Evolutionary conservation across 2,329 filamentous ascomycete genomes (phyloP), one percentile per base, ranked within the genome.

Genomic region (Exophiala dermatitidis): DNA sequence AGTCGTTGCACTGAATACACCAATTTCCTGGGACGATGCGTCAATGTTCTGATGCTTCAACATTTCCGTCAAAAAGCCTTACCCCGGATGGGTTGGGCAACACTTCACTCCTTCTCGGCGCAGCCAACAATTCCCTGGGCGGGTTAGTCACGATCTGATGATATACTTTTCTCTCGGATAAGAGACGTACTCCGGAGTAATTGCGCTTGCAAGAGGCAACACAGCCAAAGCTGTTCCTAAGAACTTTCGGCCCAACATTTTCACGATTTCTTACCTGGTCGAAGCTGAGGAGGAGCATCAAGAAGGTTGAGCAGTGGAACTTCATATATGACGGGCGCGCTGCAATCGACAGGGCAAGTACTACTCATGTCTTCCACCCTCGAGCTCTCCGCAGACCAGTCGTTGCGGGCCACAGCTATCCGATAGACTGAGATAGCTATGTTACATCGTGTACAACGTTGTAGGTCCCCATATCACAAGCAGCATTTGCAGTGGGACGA

Each of bases 1-100:
- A 1, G 84, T 82, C 0, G 85, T 87, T 10, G 83, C 74, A 68
- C 83, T 67, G 49, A 76, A 78, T 40, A 78, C 56, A 1, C 74
- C 76, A 32, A 73, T 63, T 58, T 68, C 65, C 68, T 71, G 54
- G n/a, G 46, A 41, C 9, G 19, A 7, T 28, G n/a, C 48, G 31
- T n/a, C 5, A 7, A 40, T 32, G 5, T 12, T 38, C 9, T 38
- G 36, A 8, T 38, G 9, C 8, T 5, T n/a, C 26, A 30, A 33
- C 29, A 26, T 6, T 19, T 40, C 8, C 65, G 19, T 1, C 19
- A 19, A 19, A 19, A 19, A 19, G 19, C 19, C 68, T 60, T 60
- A 72, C 70, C 9, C 70, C 70, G 5, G 68, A 67, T 19, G 68
- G 70, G 53, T 72, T 69, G 4, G 70, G 69, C 32, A 69, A 50